phyloP scores from a whole-genome alignment of 1,284 basidiomycete species.

The Malassezia vespertilionis region DNA sequence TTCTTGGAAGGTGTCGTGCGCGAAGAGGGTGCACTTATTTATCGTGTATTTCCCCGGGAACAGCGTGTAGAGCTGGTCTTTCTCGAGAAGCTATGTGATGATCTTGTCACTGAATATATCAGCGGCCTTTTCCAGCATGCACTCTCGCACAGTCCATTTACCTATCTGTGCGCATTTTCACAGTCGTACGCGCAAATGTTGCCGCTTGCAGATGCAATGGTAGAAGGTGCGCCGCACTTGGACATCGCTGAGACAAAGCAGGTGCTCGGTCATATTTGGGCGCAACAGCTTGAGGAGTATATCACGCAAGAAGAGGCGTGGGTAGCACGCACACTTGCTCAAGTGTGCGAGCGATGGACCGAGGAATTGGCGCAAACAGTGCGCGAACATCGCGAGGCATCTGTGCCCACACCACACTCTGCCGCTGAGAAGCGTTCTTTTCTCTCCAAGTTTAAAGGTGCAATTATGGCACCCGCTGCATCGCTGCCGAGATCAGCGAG shows the following conservation, averaged over 20 bases:
- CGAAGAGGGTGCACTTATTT: conserved; percentile 67
- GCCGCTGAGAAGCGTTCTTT: conserved; percentile 85
- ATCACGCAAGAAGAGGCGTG: conserved; percentile 82
- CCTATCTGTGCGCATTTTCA: conserved; percentile 73
- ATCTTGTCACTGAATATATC: conserved; percentile 73
- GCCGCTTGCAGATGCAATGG: conserved; percentile 60
- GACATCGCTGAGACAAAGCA: conserved; percentile 54
- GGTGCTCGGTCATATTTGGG: conserved; percentile 77
- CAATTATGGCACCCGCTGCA: conserved; percentile 82
- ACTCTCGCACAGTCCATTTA: conserved; percentile 60
- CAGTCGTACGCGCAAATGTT: conserved; percentile 79
- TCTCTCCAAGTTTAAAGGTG: conserved; percentile 76
- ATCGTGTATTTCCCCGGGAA: conserved; percentile 69
- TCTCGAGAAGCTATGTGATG: conserved; percentile 62
- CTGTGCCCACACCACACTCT: conserved; percentile 49
- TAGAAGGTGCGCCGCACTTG: neutral
- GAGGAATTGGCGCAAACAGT: too few species aligned
- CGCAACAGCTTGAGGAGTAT: conserved; percentile 89
- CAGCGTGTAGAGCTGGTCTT: conserved; percentile 65
- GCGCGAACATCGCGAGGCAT: neutral
- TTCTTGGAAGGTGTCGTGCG: conserved; percentile 48
- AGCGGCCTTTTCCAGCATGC: conserved; percentile 65
- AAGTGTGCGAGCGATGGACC: conserved; percentile 63
- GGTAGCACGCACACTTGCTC: conserved; percentile 63
- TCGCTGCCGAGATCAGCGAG: conserved; percentile 61